Percentiles rank a stretch among this genome's conserved stretches.
Conservation (phyloP, 768 basidiomycete genomes). For the Coprinopsis marcescibilis region DNA sequence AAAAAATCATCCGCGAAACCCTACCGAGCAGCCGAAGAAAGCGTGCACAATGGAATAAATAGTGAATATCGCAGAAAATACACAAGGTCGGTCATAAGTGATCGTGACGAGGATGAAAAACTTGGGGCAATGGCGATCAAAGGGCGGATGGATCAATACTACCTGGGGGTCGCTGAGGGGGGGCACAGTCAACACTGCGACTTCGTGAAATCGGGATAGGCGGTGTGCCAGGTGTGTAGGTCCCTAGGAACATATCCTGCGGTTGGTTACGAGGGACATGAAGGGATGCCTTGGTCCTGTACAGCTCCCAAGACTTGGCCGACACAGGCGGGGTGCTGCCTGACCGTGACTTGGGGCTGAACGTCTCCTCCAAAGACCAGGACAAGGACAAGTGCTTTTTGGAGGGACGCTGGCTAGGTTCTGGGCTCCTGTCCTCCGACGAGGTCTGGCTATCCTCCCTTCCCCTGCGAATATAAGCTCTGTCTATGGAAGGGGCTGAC, state of each 20-base stretch:
- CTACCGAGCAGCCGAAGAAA: no score
- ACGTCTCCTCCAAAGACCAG: background rate
- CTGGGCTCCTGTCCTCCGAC: background rate
- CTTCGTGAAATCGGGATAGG: background rate
- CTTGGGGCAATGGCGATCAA: no score
- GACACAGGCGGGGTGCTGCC: constrained; percentile 6
- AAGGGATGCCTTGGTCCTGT: background rate
- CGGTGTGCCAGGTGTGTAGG: background rate
- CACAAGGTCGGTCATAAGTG: no score
- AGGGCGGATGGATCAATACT: no score
- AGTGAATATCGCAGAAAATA: no score
- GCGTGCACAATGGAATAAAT: no score
- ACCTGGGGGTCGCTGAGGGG: no score
- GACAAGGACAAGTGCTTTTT: no score
- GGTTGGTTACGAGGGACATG: background rate
- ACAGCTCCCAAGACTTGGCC: constrained; percentile 8
- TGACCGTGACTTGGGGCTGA: background rate
- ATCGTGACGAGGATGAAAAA: no score
- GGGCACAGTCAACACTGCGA: background rate
- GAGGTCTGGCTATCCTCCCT: background rate
- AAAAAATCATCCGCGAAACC: no score
- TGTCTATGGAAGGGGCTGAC: background rate
- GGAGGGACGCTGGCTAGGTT: background rate
- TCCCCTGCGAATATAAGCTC: background rate
- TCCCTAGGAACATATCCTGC: background rate